Percentiles rank a stretch among this genome's conserved stretches.
Evolutionary conservation across 139 green algal genomes (phyloP).

Genomic region (Parachlorella kessleri): DNA sequence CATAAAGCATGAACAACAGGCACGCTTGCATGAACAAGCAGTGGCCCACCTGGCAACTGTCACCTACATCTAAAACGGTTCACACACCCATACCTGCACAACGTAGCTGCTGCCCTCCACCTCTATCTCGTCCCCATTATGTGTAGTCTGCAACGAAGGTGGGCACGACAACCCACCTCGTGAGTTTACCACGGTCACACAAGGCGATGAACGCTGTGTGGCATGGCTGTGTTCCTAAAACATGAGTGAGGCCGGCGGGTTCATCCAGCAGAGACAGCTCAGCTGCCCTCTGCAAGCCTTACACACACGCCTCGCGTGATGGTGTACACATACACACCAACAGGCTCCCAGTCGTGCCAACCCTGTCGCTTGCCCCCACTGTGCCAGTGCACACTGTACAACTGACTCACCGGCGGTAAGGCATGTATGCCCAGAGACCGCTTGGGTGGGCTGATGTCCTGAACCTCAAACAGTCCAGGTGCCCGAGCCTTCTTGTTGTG

Average conservation of each 20-base stretch:
- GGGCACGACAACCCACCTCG: too few species aligned
- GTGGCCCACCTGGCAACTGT: not conserved
- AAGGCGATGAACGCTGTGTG: not conserved
- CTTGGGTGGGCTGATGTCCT: slow-evolving; percentile 46
- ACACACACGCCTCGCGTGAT: too few species aligned
- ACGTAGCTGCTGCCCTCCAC: slow-evolving; percentile 42
- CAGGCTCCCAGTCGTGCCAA: too few species aligned
- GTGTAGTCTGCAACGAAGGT: slow-evolving; percentile 32
- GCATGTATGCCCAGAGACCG: slow-evolving; percentile 45
- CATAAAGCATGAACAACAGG: not conserved
- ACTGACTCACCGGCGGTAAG: slow-evolving; percentile 35
- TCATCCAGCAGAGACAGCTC: not conserved
- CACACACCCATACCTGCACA: not conserved
- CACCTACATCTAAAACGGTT: not conserved
- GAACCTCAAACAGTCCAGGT: slow-evolving; percentile 47
- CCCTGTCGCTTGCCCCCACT: too few species aligned
- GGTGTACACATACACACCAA: too few species aligned
- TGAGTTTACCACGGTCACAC: slow-evolving; percentile 8
- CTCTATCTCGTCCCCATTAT: slow-evolving; percentile 64
- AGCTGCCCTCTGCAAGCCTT: not conserved
- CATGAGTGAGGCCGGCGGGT: not conserved
- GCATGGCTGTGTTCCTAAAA: not conserved
- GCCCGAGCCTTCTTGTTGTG: slow-evolving; percentile 6
- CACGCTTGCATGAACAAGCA: not conserved
- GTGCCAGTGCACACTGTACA: too few species aligned